A percentile compares a stretch with the other conserved stretches of the same genome.
These are phyloP conservation scores for Scalesia atractyloides DNA, from an alignment of 129 eudicot genomes.

Conservation along the genomic window DNA sequence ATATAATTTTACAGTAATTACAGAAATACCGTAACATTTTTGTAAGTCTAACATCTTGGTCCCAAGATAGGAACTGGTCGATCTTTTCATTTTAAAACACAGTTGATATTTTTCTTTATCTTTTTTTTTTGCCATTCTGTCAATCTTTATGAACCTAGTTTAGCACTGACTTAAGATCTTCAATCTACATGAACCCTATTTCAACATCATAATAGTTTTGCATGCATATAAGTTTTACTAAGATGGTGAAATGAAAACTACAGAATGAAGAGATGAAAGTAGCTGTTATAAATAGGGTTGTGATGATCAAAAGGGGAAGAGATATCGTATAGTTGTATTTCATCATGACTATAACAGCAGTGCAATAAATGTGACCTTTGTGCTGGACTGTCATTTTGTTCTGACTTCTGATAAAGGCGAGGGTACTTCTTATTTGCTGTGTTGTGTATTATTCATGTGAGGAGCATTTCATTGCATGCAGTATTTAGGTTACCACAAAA, in stretches of 20 bases:
- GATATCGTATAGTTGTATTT: slow-evolving; percentile 28
- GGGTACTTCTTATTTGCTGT: slow-evolving; percentile 33
- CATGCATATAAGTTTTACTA: slow-evolving; percentile 23
- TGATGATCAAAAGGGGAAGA: slow-evolving; percentile 34
- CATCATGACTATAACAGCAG: slow-evolving; percentile 31
- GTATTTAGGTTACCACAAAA: too few species aligned
- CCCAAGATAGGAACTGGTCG: too few species aligned
- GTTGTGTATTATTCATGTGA: slow-evolving; percentile 28
- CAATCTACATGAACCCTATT: background rate
- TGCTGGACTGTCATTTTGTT: slow-evolving; percentile 30
- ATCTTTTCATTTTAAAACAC: too few species aligned
- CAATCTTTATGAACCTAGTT: slow-evolving; percentile 13
- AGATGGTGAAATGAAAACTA: slow-evolving; percentile 20
- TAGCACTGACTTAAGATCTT: background rate
- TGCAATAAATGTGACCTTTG: slow-evolving; percentile 36
- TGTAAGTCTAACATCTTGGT: too few species aligned
- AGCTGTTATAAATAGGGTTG: slow-evolving; percentile 22
- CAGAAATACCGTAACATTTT: too few species aligned
- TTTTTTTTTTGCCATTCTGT: slow-evolving; percentile 8
- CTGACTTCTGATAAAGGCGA: slow-evolving; percentile 36
- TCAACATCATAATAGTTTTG: background rate
- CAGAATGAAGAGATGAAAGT: slow-evolving; percentile 24
- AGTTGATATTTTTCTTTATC: background rate
- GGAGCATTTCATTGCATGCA: slow-evolving; percentile 20
- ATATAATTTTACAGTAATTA: too few species aligned